phyloP scores from a whole-genome alignment of 2,329 filamentous ascomycete species.

The Colletotrichum caudatum region DNA sequence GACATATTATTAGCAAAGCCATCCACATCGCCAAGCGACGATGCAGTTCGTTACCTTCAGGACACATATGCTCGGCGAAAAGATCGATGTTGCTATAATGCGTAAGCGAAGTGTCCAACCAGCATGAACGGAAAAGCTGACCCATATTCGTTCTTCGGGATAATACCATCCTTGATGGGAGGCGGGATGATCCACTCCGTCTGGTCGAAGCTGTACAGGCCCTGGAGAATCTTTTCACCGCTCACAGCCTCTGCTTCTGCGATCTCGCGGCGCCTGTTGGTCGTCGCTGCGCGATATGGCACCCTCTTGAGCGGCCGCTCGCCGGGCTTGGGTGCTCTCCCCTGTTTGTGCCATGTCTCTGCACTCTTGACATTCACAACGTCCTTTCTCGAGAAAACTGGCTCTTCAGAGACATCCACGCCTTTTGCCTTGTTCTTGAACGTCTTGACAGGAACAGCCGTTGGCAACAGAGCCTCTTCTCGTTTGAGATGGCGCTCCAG shows the following conservation, averaged over 20 bases:
- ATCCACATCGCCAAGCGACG: not conserved
- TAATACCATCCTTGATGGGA: slow-evolving; percentile 84
- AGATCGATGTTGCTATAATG: slow-evolving; percentile 84
- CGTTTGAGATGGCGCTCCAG: slow-evolving; percentile 88
- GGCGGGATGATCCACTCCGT: slow-evolving; percentile 96
- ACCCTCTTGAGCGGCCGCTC: slow-evolving; percentile 86
- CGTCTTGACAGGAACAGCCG: slow-evolving; percentile 75
- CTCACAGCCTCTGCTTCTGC: slow-evolving; percentile 84
- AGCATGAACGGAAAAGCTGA: slow-evolving; percentile 43
- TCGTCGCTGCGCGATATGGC: slow-evolving; percentile 90
- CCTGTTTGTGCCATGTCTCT: slow-evolving; percentile 98
- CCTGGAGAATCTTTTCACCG: slow-evolving; percentile 87
- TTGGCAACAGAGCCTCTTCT: slow-evolving; percentile 85
- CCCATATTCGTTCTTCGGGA: slow-evolving; percentile 94
- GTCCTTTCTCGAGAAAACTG: slow-evolving; percentile 83
- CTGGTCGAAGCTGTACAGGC: slow-evolving; percentile 84
- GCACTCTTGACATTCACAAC: slow-evolving; percentile 88
- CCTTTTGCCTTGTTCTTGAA: slow-evolving; percentile 83
- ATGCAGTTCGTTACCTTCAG: slow-evolving; percentile 56
- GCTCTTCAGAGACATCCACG: slow-evolving; percentile 78
- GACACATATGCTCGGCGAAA: slow-evolving; percentile 94
- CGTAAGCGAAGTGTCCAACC: not conserved
- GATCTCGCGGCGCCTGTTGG: slow-evolving; percentile 87
- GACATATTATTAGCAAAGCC: slow-evolving; percentile 56
- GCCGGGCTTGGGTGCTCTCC: slow-evolving; percentile 78